Conservation (phyloP, 371 early-diverging fungal genomes). For the Thermomucor indicae-seudaticae region DNA sequence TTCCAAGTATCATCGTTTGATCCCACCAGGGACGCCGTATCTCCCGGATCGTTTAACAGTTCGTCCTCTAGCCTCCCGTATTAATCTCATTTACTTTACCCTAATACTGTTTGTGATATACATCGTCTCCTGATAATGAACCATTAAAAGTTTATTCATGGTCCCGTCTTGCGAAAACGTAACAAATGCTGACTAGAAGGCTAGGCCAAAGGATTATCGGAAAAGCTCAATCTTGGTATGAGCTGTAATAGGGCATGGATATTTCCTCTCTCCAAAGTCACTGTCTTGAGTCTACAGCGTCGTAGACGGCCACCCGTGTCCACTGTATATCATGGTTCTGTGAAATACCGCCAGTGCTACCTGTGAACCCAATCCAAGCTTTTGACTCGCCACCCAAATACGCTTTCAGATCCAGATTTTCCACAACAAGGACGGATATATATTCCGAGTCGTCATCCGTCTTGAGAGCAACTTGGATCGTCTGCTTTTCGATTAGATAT, state of each 20-base stretch:
- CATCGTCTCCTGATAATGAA: no score
- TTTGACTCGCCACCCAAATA: constrained; percentile 15
- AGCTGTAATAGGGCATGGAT: no score
- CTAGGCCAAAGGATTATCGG: no score
- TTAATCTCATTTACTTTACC: constrained; percentile 6
- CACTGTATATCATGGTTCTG: constrained; percentile 41
- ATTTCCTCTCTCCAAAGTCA: no score
- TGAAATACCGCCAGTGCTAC: constrained; percentile 49
- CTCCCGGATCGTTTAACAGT: constrained; percentile 10
- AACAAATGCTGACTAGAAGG: no score
- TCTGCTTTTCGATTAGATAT: constrained; percentile 2
- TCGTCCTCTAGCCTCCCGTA: constrained; percentile 8
- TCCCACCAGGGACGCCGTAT: background rate
- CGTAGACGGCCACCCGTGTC: constrained; percentile 4
- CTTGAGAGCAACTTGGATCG: constrained; percentile 14
- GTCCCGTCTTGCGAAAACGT: no score
- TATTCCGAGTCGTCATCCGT: constrained; percentile 10
- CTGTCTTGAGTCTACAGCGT: no score
- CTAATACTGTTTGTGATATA: background rate
- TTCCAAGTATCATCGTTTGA: constrained; percentile 13
- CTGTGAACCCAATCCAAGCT: constrained; percentile 48
- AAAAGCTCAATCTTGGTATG: no score
- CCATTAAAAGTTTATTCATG: no score
- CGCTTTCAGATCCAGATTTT: constrained; percentile 5
- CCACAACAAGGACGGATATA: constrained; percentile 14